These are phyloP conservation scores for Gloeopeniophorella convolvens DNA, from an alignment of 768 basidiomycete species.

Conservation along the genomic window DNA sequence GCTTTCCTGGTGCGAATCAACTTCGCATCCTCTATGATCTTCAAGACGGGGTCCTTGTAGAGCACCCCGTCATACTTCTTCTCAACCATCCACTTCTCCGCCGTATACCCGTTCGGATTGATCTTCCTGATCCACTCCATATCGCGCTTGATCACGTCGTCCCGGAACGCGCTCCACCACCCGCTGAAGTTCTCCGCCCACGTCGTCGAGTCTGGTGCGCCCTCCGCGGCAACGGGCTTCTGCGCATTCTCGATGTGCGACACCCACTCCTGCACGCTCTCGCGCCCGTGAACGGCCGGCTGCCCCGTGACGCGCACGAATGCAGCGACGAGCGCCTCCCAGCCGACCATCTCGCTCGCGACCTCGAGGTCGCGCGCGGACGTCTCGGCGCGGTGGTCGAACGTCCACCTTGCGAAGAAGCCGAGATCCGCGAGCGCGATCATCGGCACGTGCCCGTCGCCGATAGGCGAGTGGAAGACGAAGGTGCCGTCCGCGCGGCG, in stretches of 20 bases:
- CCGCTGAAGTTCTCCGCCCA: slow-evolving; percentile 35
- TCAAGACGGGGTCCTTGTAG: neutral
- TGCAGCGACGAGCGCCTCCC: slow-evolving; percentile 24
- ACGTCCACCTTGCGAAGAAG: slow-evolving; percentile 27
- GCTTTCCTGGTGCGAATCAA: neutral
- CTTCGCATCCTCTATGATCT: slow-evolving; percentile 6
- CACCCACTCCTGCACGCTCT: slow-evolving; percentile 22
- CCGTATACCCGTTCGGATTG: slow-evolving; percentile 7
- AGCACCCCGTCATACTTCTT: slow-evolving; percentile 8
- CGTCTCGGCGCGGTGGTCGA: slow-evolving; percentile 25
- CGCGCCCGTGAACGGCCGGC: slow-evolving; percentile 21
- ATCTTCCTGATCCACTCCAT: slow-evolving; percentile 36
- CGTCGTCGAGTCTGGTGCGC: slow-evolving; percentile 19
- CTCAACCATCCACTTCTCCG: slow-evolving; percentile 13
- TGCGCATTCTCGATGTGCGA: slow-evolving; percentile 19
- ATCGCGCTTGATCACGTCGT: slow-evolving; percentile 38
- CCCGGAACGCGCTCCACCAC: slow-evolving; percentile 39
- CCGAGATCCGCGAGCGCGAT: slow-evolving; percentile 29
- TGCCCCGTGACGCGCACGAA: slow-evolving; percentile 27
- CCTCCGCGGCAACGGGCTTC: slow-evolving; percentile 21
- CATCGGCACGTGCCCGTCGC: slow-evolving; percentile 25
- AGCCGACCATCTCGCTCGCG: slow-evolving; percentile 24
- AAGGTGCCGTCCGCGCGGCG: slow-evolving; percentile 26
- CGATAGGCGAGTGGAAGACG: slow-evolving; percentile 26
- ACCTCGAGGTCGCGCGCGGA: slow-evolving; percentile 26